Conservation (phyloP, 345 rosid genomes). For the Gossypium ekmanianum region DNA sequence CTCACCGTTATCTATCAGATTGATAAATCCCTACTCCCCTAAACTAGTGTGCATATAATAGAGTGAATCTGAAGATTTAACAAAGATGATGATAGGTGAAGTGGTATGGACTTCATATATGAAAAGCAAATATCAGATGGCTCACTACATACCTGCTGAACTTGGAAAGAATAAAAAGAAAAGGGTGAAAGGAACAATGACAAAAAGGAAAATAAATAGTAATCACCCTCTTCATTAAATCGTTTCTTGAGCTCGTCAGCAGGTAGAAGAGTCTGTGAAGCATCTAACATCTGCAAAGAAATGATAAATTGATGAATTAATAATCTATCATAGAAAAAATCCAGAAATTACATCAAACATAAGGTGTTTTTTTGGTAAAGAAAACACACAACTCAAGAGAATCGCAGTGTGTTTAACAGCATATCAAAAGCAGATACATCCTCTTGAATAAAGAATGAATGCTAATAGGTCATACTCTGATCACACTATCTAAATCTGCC, state of each 20-base stretch:
- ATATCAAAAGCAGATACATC: neutral
- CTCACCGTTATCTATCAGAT: neutral
- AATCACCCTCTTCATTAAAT: conserved; percentile 77
- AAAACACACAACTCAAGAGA: neutral
- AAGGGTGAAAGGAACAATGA: neutral
- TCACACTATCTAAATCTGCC: conserved; percentile 5
- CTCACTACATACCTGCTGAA: neutral
- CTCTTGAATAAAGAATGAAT: neutral
- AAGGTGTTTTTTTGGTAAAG: neutral
- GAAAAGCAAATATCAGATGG: neutral
- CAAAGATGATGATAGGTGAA: neutral
- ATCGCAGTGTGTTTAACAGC: neutral
- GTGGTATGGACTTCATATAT: neutral
- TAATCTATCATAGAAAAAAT: neutral
- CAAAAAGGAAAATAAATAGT: conserved; percentile 10
- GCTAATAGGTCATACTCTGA: neutral
- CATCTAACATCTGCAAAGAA: conserved; percentile 73
- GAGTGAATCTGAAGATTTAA: neutral
- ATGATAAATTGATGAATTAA: conserved; percentile 11
- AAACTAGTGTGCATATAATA: neutral
- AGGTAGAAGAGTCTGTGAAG: conserved; percentile 72
- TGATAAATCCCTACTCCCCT: neutral
- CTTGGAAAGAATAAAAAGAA: neutral
- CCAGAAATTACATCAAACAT: neutral
- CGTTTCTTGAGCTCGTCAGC: conserved; percentile 74